Evolutionary conservation across 306 rosid genomes (phyloP), one percentile per base, ranked within the genome.

Genomic region (Casuarina equisetifolia): DNA sequence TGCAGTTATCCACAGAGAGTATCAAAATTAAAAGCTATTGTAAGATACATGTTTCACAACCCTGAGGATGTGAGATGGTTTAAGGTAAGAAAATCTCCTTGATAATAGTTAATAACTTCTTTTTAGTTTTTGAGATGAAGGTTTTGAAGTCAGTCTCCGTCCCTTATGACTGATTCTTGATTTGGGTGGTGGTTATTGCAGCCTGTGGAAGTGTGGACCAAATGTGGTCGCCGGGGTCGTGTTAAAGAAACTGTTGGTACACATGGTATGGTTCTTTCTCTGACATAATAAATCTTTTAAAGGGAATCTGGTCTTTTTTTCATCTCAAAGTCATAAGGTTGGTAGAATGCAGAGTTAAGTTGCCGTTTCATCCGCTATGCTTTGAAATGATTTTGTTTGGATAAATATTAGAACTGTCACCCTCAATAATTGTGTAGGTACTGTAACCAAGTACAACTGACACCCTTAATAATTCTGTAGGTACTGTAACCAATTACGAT

Each of bases 41-140:
- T 92, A 39, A 91, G 85, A 79, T 91, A 89, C 45, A 92, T 95
- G 98, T 92, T 92, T 69, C 89, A 95, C 82, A 90, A 84, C 83
- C 99, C 99, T 39, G 99, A 95, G 88, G 99, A 95, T 55, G 97
- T 95, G 48, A 91, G 79, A 82, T 95, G 98, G 99, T 95, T 92
- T 82, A 92, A 90, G 98, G 98, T 91, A 78, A 83, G 87, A 44
- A 68, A 67, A 66, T 73, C 57, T 77, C 32, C 54, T 50, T 6
- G 45, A 73, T 53, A 5, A 25, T 53, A 19, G 74, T 76, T 44
- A 74, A 9, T 20, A 73, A 76, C 17, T 72, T 71, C 19, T 46
- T 58, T 63, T 48, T 76, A 48, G 19, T 43, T 35, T 54, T 73
- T 49, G 68, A 67, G 57, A 1, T 78, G 17, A n/a, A 70, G 75